phyloP scores from a whole-genome alignment of 352 stramenopile genomes.

The Pythium oligandrum region DNA sequence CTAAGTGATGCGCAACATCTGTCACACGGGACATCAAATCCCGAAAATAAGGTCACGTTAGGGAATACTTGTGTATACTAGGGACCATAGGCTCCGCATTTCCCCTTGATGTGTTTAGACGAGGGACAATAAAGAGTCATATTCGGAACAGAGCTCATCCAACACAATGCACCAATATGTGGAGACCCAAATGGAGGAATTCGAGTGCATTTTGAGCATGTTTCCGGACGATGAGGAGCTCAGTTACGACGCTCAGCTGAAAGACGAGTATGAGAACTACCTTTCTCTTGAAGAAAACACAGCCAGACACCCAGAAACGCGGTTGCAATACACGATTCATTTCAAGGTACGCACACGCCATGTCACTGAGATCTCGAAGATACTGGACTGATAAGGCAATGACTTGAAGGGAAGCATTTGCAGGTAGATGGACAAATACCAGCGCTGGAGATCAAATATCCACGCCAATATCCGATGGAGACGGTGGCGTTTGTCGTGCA shows the following conservation, averaged over 20 bases:
- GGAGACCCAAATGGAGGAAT: constrained; percentile 46
- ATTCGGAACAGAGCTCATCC: too few species aligned
- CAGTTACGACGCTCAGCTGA: constrained; percentile 24
- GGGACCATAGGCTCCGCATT: not conserved
- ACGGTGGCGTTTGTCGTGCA: constrained; percentile 36
- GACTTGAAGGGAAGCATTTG: not conserved
- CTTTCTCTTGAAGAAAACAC: constrained; percentile 1
- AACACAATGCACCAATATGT: too few species aligned
- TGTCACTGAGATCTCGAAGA: too few species aligned
- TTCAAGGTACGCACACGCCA: constrained; percentile 24
- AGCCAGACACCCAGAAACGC: constrained; percentile 5
- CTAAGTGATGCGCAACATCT: constrained; percentile 2
- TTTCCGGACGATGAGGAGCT: constrained; percentile 47
- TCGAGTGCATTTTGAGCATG: constrained; percentile 79
- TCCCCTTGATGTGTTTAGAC: too few species aligned
- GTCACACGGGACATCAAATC: constrained; percentile 10
- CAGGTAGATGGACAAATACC: constrained; percentile 17
- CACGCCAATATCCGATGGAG: constrained; percentile 29
- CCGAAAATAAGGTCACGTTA: not conserved
- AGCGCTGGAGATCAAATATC: constrained; percentile 44
- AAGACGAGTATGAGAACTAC: constrained; percentile 19
- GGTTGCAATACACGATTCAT: constrained; percentile 39
- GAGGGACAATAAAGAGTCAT: too few species aligned
- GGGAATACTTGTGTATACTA: not conserved
- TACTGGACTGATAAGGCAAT: too few species aligned